Base-by-base conservation (phyloP, 208 protist genomes). In the Sergeia podlipaevii region DNA sequence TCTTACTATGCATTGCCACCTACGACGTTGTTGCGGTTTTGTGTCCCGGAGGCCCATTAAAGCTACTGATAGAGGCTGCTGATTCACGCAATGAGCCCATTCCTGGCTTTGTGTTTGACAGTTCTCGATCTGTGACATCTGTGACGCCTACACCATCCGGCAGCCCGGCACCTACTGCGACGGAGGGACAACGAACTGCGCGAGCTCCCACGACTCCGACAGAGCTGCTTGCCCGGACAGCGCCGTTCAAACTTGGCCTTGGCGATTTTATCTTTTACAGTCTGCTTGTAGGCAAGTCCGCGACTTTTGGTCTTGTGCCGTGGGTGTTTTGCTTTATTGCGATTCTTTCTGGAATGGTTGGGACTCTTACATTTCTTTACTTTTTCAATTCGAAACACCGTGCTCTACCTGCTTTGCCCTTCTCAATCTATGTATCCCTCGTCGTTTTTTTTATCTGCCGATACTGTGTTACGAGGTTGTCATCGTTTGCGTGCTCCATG, bases 251-350 rank as follows among this genome's bases (percentile, higher is more conserved):
- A 55, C 68, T 96, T 0, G 89, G 89, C 3, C 53, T 96, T 8
- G 89, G 89, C 10, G 89, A 96, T 56, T 93, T 96, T 45, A 79
- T 91, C 26, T 96, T 96, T 68, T 96, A 91, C 65, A 78, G 79
- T 50, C 47, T 96, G 17, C 66, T 96, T 32, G 74, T 84, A 18
- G 83, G 75, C 17, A 75, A 64, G 30, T 78, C 85, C 7, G 71
- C 71, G 4, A 26, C 47, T 4, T 79, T 69, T 17, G 62, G 76
- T 5, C 73, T 83, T 37, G 45, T 91, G 17, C 53, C 74, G 34
- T 89, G 71, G 65, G 52, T 69, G n/a, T 81, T 85, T 41, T 83
- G 64, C 38, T 50, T 81, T 4, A 26, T 85, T 8, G 61, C 73
- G 34, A 43, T 93, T 30, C 47, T 90, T 13, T 6, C 71, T 3